These are phyloP conservation scores for Babesia bovis DNA, from an alignment of 169 alveolate genomes.

Conservation along the genomic window DNA sequence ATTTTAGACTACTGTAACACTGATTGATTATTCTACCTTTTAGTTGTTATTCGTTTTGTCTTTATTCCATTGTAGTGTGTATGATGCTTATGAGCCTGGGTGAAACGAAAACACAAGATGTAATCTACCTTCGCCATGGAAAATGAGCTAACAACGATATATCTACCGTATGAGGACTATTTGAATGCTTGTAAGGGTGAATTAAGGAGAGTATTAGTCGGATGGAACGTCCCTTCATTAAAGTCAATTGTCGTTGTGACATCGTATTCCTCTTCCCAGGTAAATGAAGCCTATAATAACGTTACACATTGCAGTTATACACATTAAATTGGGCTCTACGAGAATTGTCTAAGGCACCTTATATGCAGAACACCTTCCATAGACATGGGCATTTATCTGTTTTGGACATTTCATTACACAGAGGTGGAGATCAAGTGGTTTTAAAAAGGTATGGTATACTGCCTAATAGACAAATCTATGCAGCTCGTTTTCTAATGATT, in stretches of 20 bases:
- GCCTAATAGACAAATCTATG: background rate
- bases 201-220: background rate
- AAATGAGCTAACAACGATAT: background rate
- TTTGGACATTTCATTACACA: background rate
- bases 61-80: background rate
- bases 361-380: constrained; percentile 1
- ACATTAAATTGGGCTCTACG: background rate
- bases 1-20: constrained; percentile 89
- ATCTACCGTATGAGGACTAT: constrained; percentile 8
- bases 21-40: constrained; percentile 2
- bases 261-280: constrained; percentile 33
- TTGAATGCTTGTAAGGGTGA: constrained; percentile 12
- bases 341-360: background rate
- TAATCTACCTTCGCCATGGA: constrained; percentile 5
- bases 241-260: constrained; percentile 14
- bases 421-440: background rate
- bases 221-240: constrained; percentile 17
- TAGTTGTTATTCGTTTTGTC: background rate
- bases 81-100: no score
- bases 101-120: background rate
- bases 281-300: background rate
- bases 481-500: background rate
- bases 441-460: background rate
- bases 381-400: constrained; percentile 10
- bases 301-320: background rate